Evolutionary conservation across 495 filamentous ascomycete genomes (phyloP).

Genomic region (Aspergillus olivimuriae): DNA sequence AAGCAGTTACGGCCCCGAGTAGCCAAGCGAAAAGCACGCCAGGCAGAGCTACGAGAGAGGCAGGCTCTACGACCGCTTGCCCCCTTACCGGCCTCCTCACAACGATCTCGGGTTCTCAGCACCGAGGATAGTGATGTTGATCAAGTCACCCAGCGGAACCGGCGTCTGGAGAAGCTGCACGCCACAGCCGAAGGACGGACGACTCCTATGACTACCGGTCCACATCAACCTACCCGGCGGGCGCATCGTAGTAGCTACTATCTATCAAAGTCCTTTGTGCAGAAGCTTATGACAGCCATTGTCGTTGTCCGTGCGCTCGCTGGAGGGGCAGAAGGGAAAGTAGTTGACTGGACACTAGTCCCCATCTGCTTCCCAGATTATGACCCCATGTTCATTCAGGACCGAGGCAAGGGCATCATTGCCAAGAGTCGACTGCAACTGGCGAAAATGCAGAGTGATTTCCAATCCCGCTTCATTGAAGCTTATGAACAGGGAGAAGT

Average conservation of each 20-base stretch:
- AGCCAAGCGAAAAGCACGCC: neutral
- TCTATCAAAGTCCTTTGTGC: conserved; percentile 21
- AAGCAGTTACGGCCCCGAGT: no score
- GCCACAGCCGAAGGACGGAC: conserved; percentile 12
- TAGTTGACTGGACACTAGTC: conserved; percentile 71
- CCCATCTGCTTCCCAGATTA: conserved; percentile 57
- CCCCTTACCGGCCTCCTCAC: no score
- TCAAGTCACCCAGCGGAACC: no score
- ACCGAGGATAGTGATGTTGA: no score
- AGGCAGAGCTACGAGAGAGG: neutral
- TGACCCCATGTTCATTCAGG: conserved; percentile 49
- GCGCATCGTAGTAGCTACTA: conserved; percentile 22
- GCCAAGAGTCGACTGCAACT: conserved; percentile 56
- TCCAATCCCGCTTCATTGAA: conserved; percentile 66
- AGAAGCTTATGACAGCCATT: conserved; percentile 58
- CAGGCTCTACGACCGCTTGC: no score
- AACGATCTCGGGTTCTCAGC: no score
- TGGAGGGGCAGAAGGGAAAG: conserved; percentile 58
- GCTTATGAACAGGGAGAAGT: conserved; percentile 68
- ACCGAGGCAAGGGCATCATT: conserved; percentile 52
- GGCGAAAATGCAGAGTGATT: conserved; percentile 64
- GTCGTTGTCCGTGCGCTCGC: conserved; percentile 66
- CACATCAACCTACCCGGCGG: neutral
- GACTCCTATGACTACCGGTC: conserved; percentile 1
- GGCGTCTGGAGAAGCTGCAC: conserved; percentile 21